Base-by-base conservation (phyloP, 257 asterid genomes). In the Forsythia viridissima region DNA sequence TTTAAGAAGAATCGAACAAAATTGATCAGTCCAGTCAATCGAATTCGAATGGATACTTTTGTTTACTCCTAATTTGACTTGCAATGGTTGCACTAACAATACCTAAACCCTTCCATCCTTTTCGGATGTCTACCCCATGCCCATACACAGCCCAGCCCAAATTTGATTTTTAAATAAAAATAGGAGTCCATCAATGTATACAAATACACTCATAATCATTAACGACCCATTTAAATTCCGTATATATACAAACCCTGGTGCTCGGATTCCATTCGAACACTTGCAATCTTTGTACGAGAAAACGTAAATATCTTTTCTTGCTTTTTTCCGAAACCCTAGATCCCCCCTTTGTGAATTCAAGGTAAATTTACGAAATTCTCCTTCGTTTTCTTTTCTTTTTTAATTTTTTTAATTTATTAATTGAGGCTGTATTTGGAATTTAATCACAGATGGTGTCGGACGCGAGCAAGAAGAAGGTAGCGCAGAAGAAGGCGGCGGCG, bases 401-500 rank as follows among this genome's bases (percentile, higher is more conserved):
- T 21, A 65, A 4, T 21, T 1, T 10, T 39, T 10, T 37, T 6
- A 18, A 2, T 6, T 72, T 57, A 67, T 2, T 8, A 1, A 1
- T 80, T 51, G 52, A 24, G 36, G n/a, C 4, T 10, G 21, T 76
- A 9, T 36, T 61, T 30, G 2, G 37, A 52, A 36, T 44, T 70
- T 82, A 69, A 44, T 80, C 76, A 11, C 82, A 92, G 98, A 96
- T 96, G 99, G 99, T 96, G 81, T 96, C 99, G 43, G 99, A 96
- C 84, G 99, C 98, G 82, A 90, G 96, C 82, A 96, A 93, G 92
- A 96, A 92, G 93, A 96, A 92, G 91, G 97, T 90, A 39, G 94
- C 93, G 30, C 98, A 96, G 90, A 96, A 93, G 94, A 96, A 96
- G 91, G 98, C 97, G 3, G 98, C 98, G 1, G 99, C 98, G 1